Base-by-base conservation (phyloP, 2,329 filamentous ascomycete species). In the Cercospora janseana region DNA sequence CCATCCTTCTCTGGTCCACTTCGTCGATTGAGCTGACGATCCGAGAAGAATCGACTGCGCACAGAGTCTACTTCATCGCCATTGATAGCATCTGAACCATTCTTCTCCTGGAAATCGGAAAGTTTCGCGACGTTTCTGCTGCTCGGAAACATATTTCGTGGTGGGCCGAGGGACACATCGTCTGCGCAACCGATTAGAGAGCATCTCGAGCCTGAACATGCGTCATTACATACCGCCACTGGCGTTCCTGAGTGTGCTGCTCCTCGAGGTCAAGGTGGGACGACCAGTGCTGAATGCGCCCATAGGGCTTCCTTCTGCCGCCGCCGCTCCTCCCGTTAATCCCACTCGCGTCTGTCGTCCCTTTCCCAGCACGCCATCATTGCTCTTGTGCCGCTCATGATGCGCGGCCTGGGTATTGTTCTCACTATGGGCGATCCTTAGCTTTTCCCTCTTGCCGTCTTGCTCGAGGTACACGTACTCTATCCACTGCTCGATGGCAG, bases 401-500 rank as follows among this genome's bases (percentile, higher is more conserved):
- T 43, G 27, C 16, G 35, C 35, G 26, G 53, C 47, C 42, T 53
- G 54, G 10, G 52, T 43, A 29, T 60, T n/a, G n/a, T n/a, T 48
- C 56, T 67, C 64, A 66, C 65, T 67, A 60, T 66, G 65, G 45
- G 62, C 64, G 55, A 67, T 67, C 63, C 65, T 67, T 66, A 67
- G 65, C 64, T 63, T 67, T 51, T 67, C 63, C 62, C 64, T 59
- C 58, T 54, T 56, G 55, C 64, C 63, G 54, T 66, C 62, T 52
- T 54, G 55, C 52, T 66, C 64, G 54, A 65, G 51, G 60, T 65
- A 66, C 57, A 66, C 70, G 59, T 72, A 95, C 87, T 92, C 90
- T 89, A 96, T 95, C 91, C 91, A 97, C 76, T 95, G 88, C 73
- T 95, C 89, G 57, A 86, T 80, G 20, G 89, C 86, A 58, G 90